phyloP scores from a whole-genome alignment of 768 basidiomycete species.

The Roridomyces roridus region DNA sequence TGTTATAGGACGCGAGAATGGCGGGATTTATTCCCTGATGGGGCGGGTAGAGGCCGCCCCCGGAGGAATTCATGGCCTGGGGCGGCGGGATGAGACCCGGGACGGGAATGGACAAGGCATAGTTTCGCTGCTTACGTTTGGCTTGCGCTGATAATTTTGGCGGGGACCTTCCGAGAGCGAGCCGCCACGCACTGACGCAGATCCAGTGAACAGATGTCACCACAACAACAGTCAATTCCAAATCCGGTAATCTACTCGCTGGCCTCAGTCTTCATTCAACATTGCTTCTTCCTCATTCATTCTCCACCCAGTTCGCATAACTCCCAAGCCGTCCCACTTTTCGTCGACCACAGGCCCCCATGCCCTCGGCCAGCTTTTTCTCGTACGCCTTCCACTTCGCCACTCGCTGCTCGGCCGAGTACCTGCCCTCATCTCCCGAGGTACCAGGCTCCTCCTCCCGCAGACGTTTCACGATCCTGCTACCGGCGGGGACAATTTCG shows the following conservation, averaged over 20 bases:
- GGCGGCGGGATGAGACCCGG: background rate
- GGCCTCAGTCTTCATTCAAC: background rate
- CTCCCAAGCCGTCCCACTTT: background rate
- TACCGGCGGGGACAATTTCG: background rate
- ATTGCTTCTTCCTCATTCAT: background rate
- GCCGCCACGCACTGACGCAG: no score
- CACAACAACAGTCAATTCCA: no score
- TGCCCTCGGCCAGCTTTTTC: background rate
- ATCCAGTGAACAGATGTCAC: no score
- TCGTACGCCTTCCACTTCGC: background rate
- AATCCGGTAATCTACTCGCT: no score
- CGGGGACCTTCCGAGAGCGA: no score
- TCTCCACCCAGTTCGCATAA: background rate
- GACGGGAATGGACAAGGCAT: background rate
- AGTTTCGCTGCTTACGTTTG: no score
- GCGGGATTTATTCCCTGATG: slow-evolving; percentile 25
- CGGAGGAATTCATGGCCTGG: slow-evolving; percentile 13
- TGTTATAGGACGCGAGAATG: slow-evolving; percentile 24
- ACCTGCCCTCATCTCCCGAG: background rate
- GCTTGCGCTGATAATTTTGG: background rate
- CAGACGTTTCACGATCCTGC: background rate
- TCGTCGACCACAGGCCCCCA: background rate
- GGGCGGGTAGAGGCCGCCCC: slow-evolving; percentile 11
- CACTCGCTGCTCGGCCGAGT: background rate
- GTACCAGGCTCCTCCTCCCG: background rate